Base-by-base conservation (phyloP, 2,329 filamentous ascomycete species). In the Aulographum hederae region DNA sequence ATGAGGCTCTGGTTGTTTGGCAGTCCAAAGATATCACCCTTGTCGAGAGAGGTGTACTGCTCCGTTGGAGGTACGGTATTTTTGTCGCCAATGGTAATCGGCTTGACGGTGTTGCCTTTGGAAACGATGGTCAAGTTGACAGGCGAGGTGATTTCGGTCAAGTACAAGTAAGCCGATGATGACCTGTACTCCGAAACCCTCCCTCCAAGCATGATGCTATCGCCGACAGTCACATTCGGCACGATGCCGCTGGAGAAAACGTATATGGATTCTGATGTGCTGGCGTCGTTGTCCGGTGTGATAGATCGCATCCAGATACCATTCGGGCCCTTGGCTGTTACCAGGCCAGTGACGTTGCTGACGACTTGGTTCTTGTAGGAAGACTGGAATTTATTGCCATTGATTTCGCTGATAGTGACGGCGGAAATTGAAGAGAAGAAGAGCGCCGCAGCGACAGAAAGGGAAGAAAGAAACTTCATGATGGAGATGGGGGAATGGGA, bases 221-320 rank as follows among this genome's bases (percentile, higher is more conserved):
- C 71, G 31, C 75, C 76, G 6, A 75, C 63, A 5, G 61, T 60
- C 29, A 73, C 51, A 41, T 64, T 63, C 5, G 53, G 47, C 14
- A 59, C 58, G 2, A 67, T 58, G 21, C 21, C 8, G n/a, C n/a
- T 25, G 4, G 54, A 53, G 43, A 65, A 80, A 26, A 80, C 64
- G 41, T 75, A 79, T 37, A 80, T 47, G 2, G 69, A 69, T 45
- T 77, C 70, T 1, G 73, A 78, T 2, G 69, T 73, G 29, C 57
- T 54, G 11, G 53, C 46, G 43, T 73, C 63, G 30, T 57, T 47
- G 43, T 75, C 67, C 1, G 68, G 63, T 20, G 53, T 56, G 0
- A 63, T 65, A 1, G 73, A 75, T 27, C 69, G 67, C 13, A 80
- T 55, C 58, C 65, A 80, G 45, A 80, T 60, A 10, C 75, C 75